Evolutionary conservation across 108 stramenopile genomes (phyloP), one percentile per base, ranked within the genome.

Genomic region (Cyclostephanos invisitatus): DNA sequence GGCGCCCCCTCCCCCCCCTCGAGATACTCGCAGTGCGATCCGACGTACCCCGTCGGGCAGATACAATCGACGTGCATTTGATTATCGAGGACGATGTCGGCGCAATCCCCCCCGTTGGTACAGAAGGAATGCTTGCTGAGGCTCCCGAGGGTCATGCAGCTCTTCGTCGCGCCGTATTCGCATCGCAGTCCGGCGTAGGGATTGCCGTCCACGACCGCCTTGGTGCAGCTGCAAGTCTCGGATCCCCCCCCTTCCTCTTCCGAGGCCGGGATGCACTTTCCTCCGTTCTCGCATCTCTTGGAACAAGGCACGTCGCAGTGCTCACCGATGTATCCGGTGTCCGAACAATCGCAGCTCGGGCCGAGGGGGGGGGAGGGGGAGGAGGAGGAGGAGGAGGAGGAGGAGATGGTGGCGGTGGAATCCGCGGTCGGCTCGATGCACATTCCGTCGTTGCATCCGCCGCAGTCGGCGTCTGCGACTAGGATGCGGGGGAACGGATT

Each of bases 51-150:
- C 47, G 59, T 58, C 17, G 14, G 7, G 48, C 78, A 79, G 24
- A 58, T 25, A 44, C 78, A 79, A 68, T 72, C 67, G 32, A 62
- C 49, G 35, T 79, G 78, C 21, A 35, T 42, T 58, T 84, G 67
- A 35, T 72, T 82, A 27, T 73, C 59, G 18, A 62, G 55, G 8
- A 85, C 67, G 7, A 74, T 62, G 1, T 61, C 77, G 18, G 35
- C 20, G 62, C 87, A 88, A n/a, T 58, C 68, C 42, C 87, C 87
- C 17, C 70, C 81, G 62, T 88, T 88, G 36, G 78, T 84, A 63
- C 87, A 88, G 73, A 86, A 88, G n/a, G 83, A 77, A 63, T 78
- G 84, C 51, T 69, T 71, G 50, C 68, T 79, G 14, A 48, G 36
- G 37, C 72, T 70, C 7, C 65, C 69, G 24, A 78, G 73, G 12